Evolutionary conservation across 768 basidiomycete genomes (phyloP), one percentile per base, ranked within the genome.

Genomic region (Hericium alpestre): DNA sequence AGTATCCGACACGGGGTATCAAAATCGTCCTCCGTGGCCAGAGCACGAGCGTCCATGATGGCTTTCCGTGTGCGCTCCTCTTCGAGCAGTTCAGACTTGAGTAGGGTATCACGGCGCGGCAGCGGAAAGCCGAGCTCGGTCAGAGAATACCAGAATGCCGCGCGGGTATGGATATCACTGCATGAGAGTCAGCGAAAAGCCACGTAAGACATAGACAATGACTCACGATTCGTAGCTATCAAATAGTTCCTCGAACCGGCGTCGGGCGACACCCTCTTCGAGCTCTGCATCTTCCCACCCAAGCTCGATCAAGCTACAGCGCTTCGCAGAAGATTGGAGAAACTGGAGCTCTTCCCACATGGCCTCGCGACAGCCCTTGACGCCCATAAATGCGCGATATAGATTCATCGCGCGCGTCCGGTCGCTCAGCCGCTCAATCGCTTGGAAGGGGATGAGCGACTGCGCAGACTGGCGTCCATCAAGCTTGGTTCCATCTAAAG

Each of bases 341-440:
- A 83, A 79, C 61, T 78, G 77, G 51, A 87, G 73, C 55, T 85
- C 84, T 59, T 86, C 85, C 84, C 85, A 87, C 83, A 87, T 85
- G 27, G 83, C 79, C 64, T 87, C 86, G 66, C 83, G 79, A 61
- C 82, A 84, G 12, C 82, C 83, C 12, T 85, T 66, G 8, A 87
- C 80, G 18, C 70, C 67, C 61, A 81, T 78, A 59, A 79, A 86
- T n/a, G 80, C 78, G 59, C 76, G 73, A 63, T 84, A 81, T 3
- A 87, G 74, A 56, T 87, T 85, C 82, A 87, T 84, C 0, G 84
- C 83, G 27, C 85, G 73, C 1, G 82, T 82, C 47, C 82, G 76
- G 55, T 84, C 80, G 58, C 71, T 81, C 60, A 85, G 65, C 25
- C 67, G 67, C 55, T 70, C 69, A 4, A 84, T 50, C 38, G 23